Conservation (phyloP, 2,329 filamentous ascomycete species). For the Fusarium sp. region DNA sequence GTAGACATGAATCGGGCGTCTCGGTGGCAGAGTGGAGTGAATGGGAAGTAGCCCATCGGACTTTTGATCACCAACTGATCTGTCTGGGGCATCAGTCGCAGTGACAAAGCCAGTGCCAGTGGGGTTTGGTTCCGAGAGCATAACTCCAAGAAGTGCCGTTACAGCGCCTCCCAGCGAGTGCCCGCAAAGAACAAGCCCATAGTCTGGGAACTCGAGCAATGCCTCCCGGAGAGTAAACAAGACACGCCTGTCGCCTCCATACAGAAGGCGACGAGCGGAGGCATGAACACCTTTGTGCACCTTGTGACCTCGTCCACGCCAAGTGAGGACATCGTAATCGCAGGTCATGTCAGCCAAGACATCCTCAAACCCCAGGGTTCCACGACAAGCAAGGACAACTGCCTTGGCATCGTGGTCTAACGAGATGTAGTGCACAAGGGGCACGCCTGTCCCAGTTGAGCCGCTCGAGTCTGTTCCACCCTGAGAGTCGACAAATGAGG, state of each 20-base stretch:
- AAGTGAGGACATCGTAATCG: conserved; percentile 73
- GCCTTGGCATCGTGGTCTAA: conserved; percentile 78
- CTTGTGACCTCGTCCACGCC: conserved; percentile 73
- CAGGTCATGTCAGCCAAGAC: conserved; percentile 79
- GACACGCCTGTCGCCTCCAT: conserved; percentile 74
- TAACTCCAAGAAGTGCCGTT: conserved; percentile 75
- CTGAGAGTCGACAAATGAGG: conserved; percentile 76
- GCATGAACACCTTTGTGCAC: conserved; percentile 82
- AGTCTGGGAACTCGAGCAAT: conserved; percentile 73
- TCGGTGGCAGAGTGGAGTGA: conserved; percentile 68
- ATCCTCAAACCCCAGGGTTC: conserved; percentile 79
- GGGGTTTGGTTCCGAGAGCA: conserved; percentile 72
- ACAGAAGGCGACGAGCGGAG: conserved; percentile 74
- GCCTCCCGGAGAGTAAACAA: conserved; percentile 73
- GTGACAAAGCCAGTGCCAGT: conserved; percentile 71
- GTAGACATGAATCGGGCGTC: conserved; percentile 81
- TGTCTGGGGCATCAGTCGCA: conserved; percentile 59
- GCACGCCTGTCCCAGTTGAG: conserved; percentile 72
- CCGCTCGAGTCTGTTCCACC: conserved; percentile 74
- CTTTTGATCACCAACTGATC: conserved; percentile 50
- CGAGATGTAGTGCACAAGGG: conserved; percentile 78
- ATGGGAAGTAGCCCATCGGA: conserved; percentile 39
- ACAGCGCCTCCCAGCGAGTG: conserved; percentile 78
- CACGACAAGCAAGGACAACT: conserved; percentile 77
- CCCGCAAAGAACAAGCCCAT: conserved; percentile 75